Percentiles rank a stretch among this genome's conserved stretches.
Evolutionary conservation across 2,329 filamentous ascomycete species (phyloP).

Genomic region (Exophiala calicioides): DNA sequence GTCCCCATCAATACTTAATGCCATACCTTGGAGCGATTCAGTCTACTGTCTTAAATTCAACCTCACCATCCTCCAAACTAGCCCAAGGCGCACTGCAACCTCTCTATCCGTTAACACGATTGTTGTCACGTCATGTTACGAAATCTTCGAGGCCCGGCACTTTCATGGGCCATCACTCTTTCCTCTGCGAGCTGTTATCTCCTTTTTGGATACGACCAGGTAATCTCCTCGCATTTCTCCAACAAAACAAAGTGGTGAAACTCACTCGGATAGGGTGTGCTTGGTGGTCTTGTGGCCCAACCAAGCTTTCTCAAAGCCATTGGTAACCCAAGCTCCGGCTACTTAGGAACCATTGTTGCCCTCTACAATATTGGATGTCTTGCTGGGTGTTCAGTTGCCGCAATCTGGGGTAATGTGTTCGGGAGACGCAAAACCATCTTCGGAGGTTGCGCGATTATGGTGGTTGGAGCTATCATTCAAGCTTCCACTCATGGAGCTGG

Average conservation of each 20-base stretch:
- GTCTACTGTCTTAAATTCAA: too few relatives aligned
- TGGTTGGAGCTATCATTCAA: slow-evolving; percentile 44
- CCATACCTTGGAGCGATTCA: too few relatives aligned
- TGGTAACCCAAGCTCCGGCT: slow-evolving; percentile 40
- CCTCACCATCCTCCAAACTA: too few relatives aligned
- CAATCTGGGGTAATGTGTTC: slow-evolving; percentile 38
- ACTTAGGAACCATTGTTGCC: slow-evolving; percentile 51
- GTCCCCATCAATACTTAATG: too few relatives aligned
- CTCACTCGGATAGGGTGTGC: slow-evolving; percentile 15
- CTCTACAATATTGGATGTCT: slow-evolving; percentile 51
- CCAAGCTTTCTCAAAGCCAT: slow-evolving; percentile 43
- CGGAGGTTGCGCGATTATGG: slow-evolving; percentile 56
- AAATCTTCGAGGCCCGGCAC: slow-evolving; percentile 10
- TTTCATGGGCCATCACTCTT: slow-evolving; percentile 16
- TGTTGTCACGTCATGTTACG: too few relatives aligned
- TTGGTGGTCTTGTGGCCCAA: slow-evolving; percentile 55
- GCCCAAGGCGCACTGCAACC: too few relatives aligned
- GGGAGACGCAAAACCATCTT: slow-evolving; percentile 53
- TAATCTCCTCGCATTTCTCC: too few relatives aligned
- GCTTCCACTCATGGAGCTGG: slow-evolving; percentile 30
- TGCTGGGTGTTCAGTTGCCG: slow-evolving; percentile 39
- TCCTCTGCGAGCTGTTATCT: slow-evolving; percentile 30
- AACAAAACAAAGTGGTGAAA: not conserved
- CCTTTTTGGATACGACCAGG: slow-evolving; percentile 35
- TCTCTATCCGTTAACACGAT: too few relatives aligned